Evolutionary conservation across 441 rosid species (phyloP).

Genomic region (Gossypium lobatum): DNA sequence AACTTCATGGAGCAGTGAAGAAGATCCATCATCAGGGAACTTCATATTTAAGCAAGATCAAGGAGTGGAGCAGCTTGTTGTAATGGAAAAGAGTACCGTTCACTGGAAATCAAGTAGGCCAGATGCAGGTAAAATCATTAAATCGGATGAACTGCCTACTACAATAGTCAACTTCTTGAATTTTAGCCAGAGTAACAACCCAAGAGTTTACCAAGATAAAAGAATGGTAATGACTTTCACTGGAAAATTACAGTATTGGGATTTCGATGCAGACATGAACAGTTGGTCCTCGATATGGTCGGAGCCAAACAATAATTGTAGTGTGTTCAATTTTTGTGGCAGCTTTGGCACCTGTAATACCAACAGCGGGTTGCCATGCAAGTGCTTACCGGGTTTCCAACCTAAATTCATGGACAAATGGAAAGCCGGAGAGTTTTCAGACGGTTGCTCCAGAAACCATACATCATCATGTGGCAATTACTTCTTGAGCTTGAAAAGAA

Average conservation of each 20-base stretch:
- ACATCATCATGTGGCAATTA: slow-evolving; percentile 27
- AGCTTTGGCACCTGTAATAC: slow-evolving; percentile 50
- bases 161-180: neutral
- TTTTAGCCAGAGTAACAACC: neutral
- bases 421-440: slow-evolving; percentile 34
- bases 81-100: neutral
- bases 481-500: slow-evolving; percentile 37
- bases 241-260: slow-evolving; percentile 42
- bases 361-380: slow-evolving; percentile 29
- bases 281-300: slow-evolving; percentile 42
- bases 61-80: neutral
- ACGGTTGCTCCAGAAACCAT: slow-evolving; percentile 41
- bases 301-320: slow-evolving; percentile 45
- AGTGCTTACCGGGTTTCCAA: slow-evolving; percentile 55
- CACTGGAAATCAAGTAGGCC: slow-evolving; percentile 38
- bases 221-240: slow-evolving; percentile 40
- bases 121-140: slow-evolving; percentile 22
- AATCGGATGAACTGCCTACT: slow-evolving; percentile 33
- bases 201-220: slow-evolving; percentile 16
- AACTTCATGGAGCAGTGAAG: no score
- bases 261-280: slow-evolving; percentile 18
- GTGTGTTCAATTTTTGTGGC: slow-evolving; percentile 46
- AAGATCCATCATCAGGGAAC: no score
- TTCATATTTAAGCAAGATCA: no score
- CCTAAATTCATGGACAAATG: slow-evolving; percentile 31